Evolutionary conservation across 345 rosid genomes (phyloP), one percentile per base, ranked within the genome.

Genomic region (Toxicodendron radicans): DNA sequence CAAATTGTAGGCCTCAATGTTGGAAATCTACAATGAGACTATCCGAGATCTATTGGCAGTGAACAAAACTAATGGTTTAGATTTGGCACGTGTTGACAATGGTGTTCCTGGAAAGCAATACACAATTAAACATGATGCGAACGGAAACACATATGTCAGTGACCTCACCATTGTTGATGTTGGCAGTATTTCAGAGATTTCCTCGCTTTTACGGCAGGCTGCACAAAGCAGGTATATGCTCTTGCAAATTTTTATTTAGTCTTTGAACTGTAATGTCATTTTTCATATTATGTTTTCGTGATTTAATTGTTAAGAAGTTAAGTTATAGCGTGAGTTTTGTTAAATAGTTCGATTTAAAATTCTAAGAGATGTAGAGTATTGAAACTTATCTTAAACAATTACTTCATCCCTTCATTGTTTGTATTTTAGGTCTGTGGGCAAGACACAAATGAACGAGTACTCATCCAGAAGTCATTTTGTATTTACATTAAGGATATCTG

Each of bases 1-100:
- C 78, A 66, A 65, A 10, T 64, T 68, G 32, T 71, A 90, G 97
- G 99, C 85, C n/a, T 95, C 99, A 33, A 90, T 95, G 97, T 76
- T 95, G 81, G 99, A 95, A 78, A 95, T 95, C 12, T 95, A 95
- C 87, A 95, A 95, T 16, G 99, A 95, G 73, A 83, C 93, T 64
- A 83, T 95, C 45, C 93, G 95, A 7, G 99, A 95, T 76, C 80
- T 95, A 83, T 79, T 95, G 75, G 79, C 87, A 24, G 61, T 86
- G 38, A 89, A 76, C 73, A 79, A 85, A 74, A 70, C 83, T 9
- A 79, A 76, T 62, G 53, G 86, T 68, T 61, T 59, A 27, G 88
- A 90, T 48, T 71, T 80, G 66, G 65, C 21, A 4, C 83, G 87
- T 43, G 35, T 72, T 57, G 98, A 91, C 23, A 87, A 73, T 73